Conservation (phyloP, 257 asterid genomes). For the Nicotiana obtusifolia region DNA sequence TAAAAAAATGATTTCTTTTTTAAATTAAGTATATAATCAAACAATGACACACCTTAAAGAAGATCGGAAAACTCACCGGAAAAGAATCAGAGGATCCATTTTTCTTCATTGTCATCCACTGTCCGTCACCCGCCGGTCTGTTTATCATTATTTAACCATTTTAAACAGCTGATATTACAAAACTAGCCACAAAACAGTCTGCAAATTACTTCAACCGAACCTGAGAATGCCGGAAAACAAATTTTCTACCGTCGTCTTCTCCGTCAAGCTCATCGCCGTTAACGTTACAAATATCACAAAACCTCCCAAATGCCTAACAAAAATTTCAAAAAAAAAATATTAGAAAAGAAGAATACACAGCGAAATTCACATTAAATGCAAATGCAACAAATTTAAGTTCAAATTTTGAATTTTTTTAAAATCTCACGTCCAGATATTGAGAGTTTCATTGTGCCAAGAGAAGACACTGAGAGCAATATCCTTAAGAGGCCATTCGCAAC, state of each 20-base stretch:
- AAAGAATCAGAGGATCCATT: conserved; percentile 52
- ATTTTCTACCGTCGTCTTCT: conserved; percentile 42
- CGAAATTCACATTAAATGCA: no score
- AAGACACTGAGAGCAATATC: conserved; percentile 70
- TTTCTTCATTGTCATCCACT: conserved; percentile 35
- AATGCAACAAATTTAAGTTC: no score
- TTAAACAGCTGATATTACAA: background rate
- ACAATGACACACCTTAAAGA: background rate
- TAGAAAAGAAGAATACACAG: background rate
- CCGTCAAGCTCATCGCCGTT: conserved; percentile 63
- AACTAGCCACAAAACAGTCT: background rate
- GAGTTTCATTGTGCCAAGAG: conserved; percentile 82
- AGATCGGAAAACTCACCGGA: conserved; percentile 33
- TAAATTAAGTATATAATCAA: no score
- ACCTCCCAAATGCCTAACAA: conserved; percentile 77
- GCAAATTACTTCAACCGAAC: conserved; percentile 16
- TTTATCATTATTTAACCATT: background rate
- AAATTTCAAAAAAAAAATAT: background rate
- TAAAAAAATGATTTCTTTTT: no score
- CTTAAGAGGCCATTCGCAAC: conserved; percentile 89
- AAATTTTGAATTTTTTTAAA: no score
- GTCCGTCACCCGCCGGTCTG: conserved; percentile 41
- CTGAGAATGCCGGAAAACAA: conserved; percentile 32
- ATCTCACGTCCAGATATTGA: conserved; percentile 90
- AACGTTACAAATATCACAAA: conserved; percentile 60